phyloP scores from a whole-genome alignment of 805 yeast species.

The Cyberlindnera xylosilytica region DNA sequence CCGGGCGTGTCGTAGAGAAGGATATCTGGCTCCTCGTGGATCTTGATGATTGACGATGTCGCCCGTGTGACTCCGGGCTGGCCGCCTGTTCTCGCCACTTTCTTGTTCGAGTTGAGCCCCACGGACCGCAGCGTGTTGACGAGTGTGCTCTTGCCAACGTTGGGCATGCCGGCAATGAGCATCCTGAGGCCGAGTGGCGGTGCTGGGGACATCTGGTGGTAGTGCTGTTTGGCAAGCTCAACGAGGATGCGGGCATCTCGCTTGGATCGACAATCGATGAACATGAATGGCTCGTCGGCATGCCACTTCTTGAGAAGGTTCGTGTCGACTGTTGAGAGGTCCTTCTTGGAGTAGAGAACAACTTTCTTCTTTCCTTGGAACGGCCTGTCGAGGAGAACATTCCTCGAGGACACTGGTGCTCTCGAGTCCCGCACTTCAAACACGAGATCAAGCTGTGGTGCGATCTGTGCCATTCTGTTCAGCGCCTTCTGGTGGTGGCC shows the following conservation, averaged over 20 bases:
- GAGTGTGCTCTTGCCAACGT: slow-evolving; percentile 92
- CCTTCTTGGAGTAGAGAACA: slow-evolving; percentile 78
- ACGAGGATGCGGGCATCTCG: slow-evolving; percentile 50
- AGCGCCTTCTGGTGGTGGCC: slow-evolving; percentile 89
- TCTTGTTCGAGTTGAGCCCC: slow-evolving; percentile 35
- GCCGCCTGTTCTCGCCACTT: slow-evolving; percentile 83
- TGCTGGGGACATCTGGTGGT: slow-evolving; percentile 49
- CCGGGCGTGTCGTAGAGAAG: slow-evolving; percentile 91
- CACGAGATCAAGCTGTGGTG: slow-evolving; percentile 79
- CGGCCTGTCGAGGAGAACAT: slow-evolving; percentile 70
- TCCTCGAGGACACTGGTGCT: slow-evolving; percentile 83
- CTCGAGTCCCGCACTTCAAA: slow-evolving; percentile 86
- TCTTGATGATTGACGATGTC: slow-evolving; percentile 70
- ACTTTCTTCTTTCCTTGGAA: slow-evolving; percentile 49
- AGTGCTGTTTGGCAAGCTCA: slow-evolving; percentile 43
- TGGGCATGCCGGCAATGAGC: slow-evolving; percentile 91
- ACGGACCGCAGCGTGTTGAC: slow-evolving; percentile 65
- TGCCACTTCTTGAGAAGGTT: slow-evolving; percentile 48
- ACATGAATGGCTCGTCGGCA: slow-evolving; percentile 42
- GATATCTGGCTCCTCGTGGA: slow-evolving; percentile 59
- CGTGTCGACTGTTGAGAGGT: slow-evolving; percentile 47
- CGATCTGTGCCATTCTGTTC: slow-evolving; percentile 56
- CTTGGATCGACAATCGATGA: slow-evolving; percentile 55
- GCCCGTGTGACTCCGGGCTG: slow-evolving; percentile 87
- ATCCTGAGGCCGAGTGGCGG: slow-evolving; percentile 83